A percentile compares a stretch with the other conserved stretches of the same genome.
These are phyloP conservation scores for Kazachstania taianensis DNA, from an alignment of 805 yeast genomes.

Conservation along the genomic window DNA sequence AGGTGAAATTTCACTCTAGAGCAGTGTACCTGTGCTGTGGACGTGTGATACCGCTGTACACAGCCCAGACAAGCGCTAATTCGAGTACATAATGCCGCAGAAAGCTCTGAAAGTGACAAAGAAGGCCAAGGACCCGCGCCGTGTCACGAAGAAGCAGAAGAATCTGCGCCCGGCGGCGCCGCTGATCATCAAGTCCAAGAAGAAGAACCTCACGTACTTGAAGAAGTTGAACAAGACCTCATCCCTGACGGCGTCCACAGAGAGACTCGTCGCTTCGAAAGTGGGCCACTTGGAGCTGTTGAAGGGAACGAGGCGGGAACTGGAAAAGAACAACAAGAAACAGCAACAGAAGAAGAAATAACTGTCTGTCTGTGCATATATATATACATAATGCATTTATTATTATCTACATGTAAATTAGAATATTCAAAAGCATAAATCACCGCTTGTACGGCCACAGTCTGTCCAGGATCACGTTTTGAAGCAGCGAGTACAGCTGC, in stretches of 20 bases:
- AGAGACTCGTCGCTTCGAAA: slow-evolving; percentile 73
- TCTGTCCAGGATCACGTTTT: slow-evolving; percentile 61
- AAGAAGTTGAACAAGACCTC: slow-evolving; percentile 45
- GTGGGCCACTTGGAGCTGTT: slow-evolving; percentile 90
- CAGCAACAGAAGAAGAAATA: slow-evolving; percentile 3
- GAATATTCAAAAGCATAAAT: no score
- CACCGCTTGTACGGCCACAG: slow-evolving; percentile 38
- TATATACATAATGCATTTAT: background rate
- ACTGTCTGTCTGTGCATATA: background rate
- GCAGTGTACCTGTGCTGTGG: no score
- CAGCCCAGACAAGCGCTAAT: background rate
- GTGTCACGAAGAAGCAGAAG: slow-evolving; percentile 49
- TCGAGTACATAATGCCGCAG: slow-evolving; percentile 47
- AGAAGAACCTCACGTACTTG: slow-evolving; percentile 40
- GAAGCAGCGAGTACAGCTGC: slow-evolving; percentile 62
- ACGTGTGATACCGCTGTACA: background rate
- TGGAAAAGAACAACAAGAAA: slow-evolving; percentile 42
- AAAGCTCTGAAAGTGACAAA: slow-evolving; percentile 49
- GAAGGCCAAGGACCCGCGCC: slow-evolving; percentile 32
- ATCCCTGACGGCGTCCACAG: slow-evolving; percentile 53
- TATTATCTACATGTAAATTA: slow-evolving; percentile 1
- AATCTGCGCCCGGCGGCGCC: slow-evolving; percentile 70
- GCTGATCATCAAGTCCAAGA: slow-evolving; percentile 56
- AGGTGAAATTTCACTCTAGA: no score
- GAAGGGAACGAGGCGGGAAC: slow-evolving; percentile 79